Conservation (phyloP, 2,329 filamentous ascomycete species). For the Cucurbitaria berberidis region DNA sequence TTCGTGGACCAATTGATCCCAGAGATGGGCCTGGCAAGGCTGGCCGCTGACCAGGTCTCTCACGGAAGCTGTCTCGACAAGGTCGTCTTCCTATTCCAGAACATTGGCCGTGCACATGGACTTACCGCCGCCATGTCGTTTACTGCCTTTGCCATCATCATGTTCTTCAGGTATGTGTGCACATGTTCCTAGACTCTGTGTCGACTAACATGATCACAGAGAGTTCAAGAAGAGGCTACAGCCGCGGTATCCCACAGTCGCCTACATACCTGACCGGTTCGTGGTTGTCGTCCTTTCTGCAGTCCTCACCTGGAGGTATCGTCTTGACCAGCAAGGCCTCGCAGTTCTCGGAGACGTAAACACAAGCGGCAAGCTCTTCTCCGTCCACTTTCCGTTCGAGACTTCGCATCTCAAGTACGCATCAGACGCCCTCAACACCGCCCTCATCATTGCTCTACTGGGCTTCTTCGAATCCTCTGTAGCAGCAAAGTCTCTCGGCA, state of each 20-base stretch:
- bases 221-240: constrained; percentile 82
- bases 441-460: constrained; percentile 89
- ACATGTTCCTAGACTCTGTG: background rate
- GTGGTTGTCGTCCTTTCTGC: constrained; percentile 85
- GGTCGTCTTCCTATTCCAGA: constrained; percentile 75
- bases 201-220: constrained; percentile 53
- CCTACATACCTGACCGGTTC: constrained; percentile 91
- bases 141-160: constrained; percentile 83
- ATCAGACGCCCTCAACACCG: constrained; percentile 84
- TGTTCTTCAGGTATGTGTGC: constrained; percentile 76
- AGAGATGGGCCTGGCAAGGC: constrained; percentile 76
- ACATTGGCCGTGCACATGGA: constrained; percentile 70
- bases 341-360: constrained; percentile 84
- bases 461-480: constrained; percentile 99
- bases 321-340: constrained; percentile 81
- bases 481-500: constrained; percentile 82
- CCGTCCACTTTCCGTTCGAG: constrained; percentile 86
- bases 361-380: constrained; percentile 73
- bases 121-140: constrained; percentile 79
- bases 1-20: constrained; percentile 93
- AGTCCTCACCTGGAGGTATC: constrained; percentile 74
- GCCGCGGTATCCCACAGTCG: constrained; percentile 77
- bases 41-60: constrained; percentile 72
- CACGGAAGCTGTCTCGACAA: constrained; percentile 91
- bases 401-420: constrained; percentile 79